A percentile compares a stretch with the other conserved stretches of the same genome.
These are phyloP conservation scores for Nidula niveotomentosa DNA, from an alignment of 1,284 basidiomycete species.

Conservation along the genomic window DNA sequence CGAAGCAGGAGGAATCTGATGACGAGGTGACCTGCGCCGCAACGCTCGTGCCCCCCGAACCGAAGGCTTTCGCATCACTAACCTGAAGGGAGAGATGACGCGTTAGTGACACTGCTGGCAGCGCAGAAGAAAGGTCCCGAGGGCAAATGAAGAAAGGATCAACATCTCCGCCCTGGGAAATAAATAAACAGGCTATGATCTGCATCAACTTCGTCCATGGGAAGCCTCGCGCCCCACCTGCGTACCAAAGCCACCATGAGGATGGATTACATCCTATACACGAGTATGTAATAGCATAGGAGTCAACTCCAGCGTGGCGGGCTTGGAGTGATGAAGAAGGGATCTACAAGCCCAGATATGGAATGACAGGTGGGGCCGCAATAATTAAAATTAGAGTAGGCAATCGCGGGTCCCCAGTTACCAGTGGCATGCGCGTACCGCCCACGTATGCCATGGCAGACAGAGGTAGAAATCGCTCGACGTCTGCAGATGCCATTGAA, in stretches of 20 bases:
- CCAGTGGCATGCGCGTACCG: neutral
- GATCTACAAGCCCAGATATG: no score
- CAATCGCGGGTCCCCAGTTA: neutral
- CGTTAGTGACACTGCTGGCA: constrained; percentile 1
- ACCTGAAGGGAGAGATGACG: constrained; percentile 40
- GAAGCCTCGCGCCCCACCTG: neutral
- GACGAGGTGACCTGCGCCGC: constrained; percentile 55
- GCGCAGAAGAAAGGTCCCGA: constrained; percentile 1
- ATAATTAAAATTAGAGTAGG: no score
- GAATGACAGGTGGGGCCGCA: no score
- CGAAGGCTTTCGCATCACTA: constrained; percentile 69
- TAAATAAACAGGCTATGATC: neutral
- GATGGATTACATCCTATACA: neutral
- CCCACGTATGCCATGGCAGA: neutral
- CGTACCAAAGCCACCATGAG: neutral
- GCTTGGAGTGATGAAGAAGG: no score
- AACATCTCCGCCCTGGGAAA: constrained; percentile 1
- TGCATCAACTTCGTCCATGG: neutral
- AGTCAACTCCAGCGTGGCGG: no score
- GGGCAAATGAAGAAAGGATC: constrained; percentile 3
- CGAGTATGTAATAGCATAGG: no score
- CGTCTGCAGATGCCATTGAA: neutral
- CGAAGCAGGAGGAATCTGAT: constrained; percentile 59
- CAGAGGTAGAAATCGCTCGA: neutral
- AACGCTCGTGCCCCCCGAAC: constrained; percentile 71